phyloP scores from a whole-genome alignment of 163 green algal genomes.

The Trebouxiophyceae sp. region DNA sequence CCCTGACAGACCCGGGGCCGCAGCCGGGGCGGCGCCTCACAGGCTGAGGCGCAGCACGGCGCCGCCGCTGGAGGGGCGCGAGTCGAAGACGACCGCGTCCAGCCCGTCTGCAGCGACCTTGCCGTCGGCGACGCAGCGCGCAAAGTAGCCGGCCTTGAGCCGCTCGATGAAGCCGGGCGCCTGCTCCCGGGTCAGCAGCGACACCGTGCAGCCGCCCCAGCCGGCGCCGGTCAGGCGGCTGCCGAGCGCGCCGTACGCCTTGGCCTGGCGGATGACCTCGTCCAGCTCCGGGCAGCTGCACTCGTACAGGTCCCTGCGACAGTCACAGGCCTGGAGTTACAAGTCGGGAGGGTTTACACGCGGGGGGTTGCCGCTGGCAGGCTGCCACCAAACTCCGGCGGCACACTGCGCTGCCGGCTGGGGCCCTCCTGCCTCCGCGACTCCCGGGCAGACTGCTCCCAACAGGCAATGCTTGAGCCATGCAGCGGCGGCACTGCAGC shows the following conservation, averaged over 20 bases:
- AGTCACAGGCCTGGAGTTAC: too few relatives aligned
- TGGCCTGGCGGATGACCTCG: conserved; percentile 32
- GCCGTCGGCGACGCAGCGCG: neutral
- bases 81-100: conserved; percentile 64
- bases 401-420: too few relatives aligned
- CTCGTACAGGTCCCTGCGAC: conserved; percentile 75
- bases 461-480: too few relatives aligned
- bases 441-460: too few relatives aligned
- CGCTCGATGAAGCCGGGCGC: conserved; percentile 68
- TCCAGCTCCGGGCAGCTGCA: conserved; percentile 90
- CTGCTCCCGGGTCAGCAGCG: conserved; percentile 56
- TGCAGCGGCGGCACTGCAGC: too few relatives aligned
- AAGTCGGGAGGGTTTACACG: too few relatives aligned
- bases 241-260: conserved; percentile 58
- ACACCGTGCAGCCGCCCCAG: conserved; percentile 94
- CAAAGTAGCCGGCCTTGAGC: conserved; percentile 50
- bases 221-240: conserved; percentile 81
- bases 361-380: too few relatives aligned
- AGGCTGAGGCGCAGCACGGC: conserved; percentile 44
- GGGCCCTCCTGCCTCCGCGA: too few relatives aligned
- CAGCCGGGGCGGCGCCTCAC: too few relatives aligned
- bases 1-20: too few relatives aligned
- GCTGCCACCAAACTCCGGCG: too few relatives aligned
- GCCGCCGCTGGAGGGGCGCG: conserved; percentile 60
- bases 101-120: conserved; percentile 19